Evolutionary conservation across 2,329 filamentous ascomycete genomes (phyloP), one percentile per base, ranked within the genome.

Genomic region (Madurella mycetomatis): DNA sequence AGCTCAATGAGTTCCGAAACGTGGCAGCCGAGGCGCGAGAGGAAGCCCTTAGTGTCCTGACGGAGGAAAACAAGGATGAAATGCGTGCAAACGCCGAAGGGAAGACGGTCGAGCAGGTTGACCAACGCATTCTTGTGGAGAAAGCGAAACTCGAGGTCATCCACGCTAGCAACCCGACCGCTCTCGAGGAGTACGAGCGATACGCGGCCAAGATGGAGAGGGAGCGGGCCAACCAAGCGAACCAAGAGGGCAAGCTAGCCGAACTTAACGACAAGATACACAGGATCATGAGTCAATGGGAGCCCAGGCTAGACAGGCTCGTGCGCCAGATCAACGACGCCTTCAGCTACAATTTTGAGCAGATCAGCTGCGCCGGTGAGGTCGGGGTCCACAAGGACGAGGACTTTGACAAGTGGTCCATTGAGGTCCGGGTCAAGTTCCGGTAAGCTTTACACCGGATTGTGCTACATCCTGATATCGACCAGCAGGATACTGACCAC

Each of bases 341-440:
- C 0, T 99, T 99, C 70, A 84, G 87, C 5, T 87, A 92, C 69
- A 97, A 96, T 65, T 97, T 99, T 69, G 84, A 90, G 65, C 87
- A 92, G 68, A 97, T 99, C 67, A 90, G 86, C 61, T 97, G 94
- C 69, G 92, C 92, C 5, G 94, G 94, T 37, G 89, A 97, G 70
- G 91, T 99, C 4, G 80, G 80, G 56, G 78, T 99, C 4, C 81
- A 92, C 76, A 97, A 97, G 70, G 88, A 91, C 61, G 87, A 90
- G 18, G 90, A 97, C 67, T 99, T 97, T 72, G 90, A 95, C 54
- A 83, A 88, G 57, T 99, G 94, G 94, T 86, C 90, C 1, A 86
- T 99, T 57, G 86, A 95, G 68, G 95, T 99, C 67, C 86, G 87
- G 70, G 94, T 99, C 69, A 95, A 92, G 67, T 99, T 99, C 75